Base-by-base conservation (phyloP, 495 filamentous ascomycete species). In the Amorphotheca resinae region DNA sequence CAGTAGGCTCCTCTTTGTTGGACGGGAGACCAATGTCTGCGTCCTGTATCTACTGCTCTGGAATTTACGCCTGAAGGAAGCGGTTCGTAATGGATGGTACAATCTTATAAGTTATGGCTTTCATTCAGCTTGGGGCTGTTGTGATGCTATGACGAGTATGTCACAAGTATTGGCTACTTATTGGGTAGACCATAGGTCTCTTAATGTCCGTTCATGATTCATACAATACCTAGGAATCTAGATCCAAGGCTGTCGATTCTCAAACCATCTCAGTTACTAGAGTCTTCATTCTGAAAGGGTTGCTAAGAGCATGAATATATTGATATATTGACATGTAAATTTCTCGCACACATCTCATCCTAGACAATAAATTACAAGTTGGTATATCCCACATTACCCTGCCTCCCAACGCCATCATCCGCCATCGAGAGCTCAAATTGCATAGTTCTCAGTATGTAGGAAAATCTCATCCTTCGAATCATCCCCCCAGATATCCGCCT, bases 41-140 rank as follows among this genome's bases (percentile, higher is more conserved):
- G 74, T 78, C 81, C 83, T 80, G 85, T 93, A 93, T 93, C 86
- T 93, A 74, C 86, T 87, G 79, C 85, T 84, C 78, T 85, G 72
- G 84, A 82, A 53, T 51, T 42, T 42, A n/a, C 25, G 48, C 45
- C 53, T 56, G 53, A 56, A 51, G 48, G 54, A 53, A 51, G 51
- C 54, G 51, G 54, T 54, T 57, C 54, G 54, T 54, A 54, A 57
- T 50, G 54, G 48, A 51, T 42, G 51, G 35, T 50, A 54, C 48
- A 54, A 41, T 22, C 26, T 18, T 21, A 41, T 16, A 4, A 28
- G 9, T 2, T 14, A 11, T 16, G 4, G 15, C 9, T 22, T 20
- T 39, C 18, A 25, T 39, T 32, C 4, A 5, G 11, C 28, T 32
- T 5, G 4, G 28, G n/a, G n/a, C n/a, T n/a, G n/a, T n/a, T n/a